phyloP scores from a whole-genome alignment of 805 yeast species.

The Hanseniaspora singularis region DNA sequence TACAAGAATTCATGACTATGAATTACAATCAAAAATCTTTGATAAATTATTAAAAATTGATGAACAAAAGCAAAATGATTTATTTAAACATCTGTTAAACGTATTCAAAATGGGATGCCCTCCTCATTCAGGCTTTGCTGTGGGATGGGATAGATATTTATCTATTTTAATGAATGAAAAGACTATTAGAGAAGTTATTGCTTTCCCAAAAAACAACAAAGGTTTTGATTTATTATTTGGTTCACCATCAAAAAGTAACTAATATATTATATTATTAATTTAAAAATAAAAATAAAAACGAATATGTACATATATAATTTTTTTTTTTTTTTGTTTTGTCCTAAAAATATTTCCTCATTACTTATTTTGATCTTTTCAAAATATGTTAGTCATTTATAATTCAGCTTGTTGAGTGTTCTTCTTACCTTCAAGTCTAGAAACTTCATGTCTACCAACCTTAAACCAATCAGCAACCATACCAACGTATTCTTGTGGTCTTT shows the following conservation, averaged over 20 bases:
- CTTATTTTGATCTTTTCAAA: too few relatives aligned
- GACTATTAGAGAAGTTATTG: constrained; percentile 84
- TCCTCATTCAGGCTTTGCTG: constrained; percentile 95
- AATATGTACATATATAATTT: constrained; percentile 5
- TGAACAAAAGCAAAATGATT: constrained; percentile 31
- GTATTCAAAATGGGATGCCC: constrained; percentile 91
- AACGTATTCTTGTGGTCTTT: constrained; percentile 28
- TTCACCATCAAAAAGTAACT: constrained; percentile 47
- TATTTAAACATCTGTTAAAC: constrained; percentile 75
- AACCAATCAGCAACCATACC: constrained; percentile 22
- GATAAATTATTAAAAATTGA: constrained; percentile 47
- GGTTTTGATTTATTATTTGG: constrained; percentile 83
- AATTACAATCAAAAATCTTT: constrained; percentile 62
- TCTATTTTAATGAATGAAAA: constrained; percentile 73
- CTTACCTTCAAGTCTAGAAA: constrained; percentile 11
- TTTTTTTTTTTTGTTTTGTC: background rate
- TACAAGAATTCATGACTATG: constrained; percentile 80
- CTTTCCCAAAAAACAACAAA: constrained; percentile 85
- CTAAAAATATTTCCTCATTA: background rate
- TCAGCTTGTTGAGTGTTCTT: constrained; percentile 3
- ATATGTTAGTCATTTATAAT: too few relatives aligned
- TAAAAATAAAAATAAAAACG: constrained; percentile 43
- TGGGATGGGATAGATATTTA: constrained; percentile 87
- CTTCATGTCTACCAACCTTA: constrained; percentile 21
- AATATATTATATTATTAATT: constrained; percentile 31